Percentiles rank a stretch among this genome's conserved stretches.
Conservation (phyloP, 1,284 basidiomycete genomes). For the Melanopsichium pennsylvanicum region DNA sequence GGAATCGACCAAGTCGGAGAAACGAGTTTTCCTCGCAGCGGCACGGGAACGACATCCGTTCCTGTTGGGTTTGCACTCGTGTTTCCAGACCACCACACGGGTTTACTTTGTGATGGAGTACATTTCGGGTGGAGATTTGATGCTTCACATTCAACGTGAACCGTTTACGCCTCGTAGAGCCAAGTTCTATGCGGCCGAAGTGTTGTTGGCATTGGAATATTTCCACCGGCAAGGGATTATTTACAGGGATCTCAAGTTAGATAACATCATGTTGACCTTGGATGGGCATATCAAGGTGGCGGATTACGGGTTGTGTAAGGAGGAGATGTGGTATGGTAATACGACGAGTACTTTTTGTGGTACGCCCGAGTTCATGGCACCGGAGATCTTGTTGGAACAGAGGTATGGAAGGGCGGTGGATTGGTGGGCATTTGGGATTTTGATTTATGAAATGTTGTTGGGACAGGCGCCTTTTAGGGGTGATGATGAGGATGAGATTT, state of each 20-base stretch:
- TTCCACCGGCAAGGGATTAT: slow-evolving; percentile 99
- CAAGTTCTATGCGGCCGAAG: slow-evolving; percentile 97
- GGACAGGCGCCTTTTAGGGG: slow-evolving; percentile 99
- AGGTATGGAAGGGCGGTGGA: slow-evolving; percentile 97
- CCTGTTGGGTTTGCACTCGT: slow-evolving; percentile 65
- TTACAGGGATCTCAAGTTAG: slow-evolving; percentile 85
- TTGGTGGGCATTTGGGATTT: slow-evolving; percentile 99
- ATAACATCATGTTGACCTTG: slow-evolving; percentile 95
- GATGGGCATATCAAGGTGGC: slow-evolving; percentile 99
- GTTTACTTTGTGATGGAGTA: slow-evolving; percentile 70
- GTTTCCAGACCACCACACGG: slow-evolving; percentile 65
- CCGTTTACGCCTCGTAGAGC: slow-evolving; percentile 94
- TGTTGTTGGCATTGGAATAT: slow-evolving; percentile 93
- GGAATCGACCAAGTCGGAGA: slow-evolving; percentile 64
- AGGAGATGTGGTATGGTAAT: slow-evolving; percentile 95
- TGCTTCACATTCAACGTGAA: slow-evolving; percentile 84
- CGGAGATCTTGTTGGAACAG: slow-evolving; percentile 98
- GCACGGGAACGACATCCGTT: slow-evolving; percentile 64
- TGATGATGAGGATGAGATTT: slow-evolving; percentile 99
- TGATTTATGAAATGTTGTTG: slow-evolving; percentile 98
- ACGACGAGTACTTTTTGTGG: slow-evolving; percentile 99
- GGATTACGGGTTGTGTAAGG: slow-evolving; percentile 98
- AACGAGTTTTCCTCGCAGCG: slow-evolving; percentile 63
- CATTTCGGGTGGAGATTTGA: slow-evolving; percentile 99
- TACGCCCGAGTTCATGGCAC: slow-evolving; percentile 99